Evolutionary conservation across 768 basidiomycete genomes (phyloP), one percentile per base, ranked within the genome.

Genomic region (Tremella mesenterica): DNA sequence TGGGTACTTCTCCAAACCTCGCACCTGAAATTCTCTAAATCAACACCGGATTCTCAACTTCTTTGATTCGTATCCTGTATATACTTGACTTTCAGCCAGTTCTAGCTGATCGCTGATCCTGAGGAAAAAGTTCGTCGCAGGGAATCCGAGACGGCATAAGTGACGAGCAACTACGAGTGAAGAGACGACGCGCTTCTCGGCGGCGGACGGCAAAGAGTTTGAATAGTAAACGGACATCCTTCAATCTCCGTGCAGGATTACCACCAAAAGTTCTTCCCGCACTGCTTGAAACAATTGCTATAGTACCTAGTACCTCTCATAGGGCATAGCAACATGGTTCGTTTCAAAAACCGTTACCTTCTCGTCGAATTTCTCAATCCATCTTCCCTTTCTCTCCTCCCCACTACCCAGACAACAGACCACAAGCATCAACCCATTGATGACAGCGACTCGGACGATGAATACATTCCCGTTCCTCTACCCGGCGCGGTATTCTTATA

Each of bases 291-390:
- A 36, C 34, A 36, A 12, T 18, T 36, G 18, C 18, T 18, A 36
- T 18, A 36, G 12, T 18, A 36, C 34, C 34, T 36, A 36, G 12
- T 18, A 36, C 34, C 34, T 18, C 12, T 12, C 34, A 12, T 36
- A 36, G 34, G 12, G 34, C 34, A 18, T 36, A 46, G 21, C 51
- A 53, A 18, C 26, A 84, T 85, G 83, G 84, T 85, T 66, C 75
- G 84, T 53, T 84, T 85, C 77, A 85, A 85, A 88, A 91, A 90
- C 70, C 81, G 89, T 31, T 90, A 88, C 86, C 73, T 92, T 10
- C 81, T 93, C 28, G 83, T 90, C 50, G 88, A 93, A 72, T 83
- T 92, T 64, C 79, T 91, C 31, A 70, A 80, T 8, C 70, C 74
- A 20, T 53, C 60, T 6, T n/a, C 21, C 23, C 18, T 56, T 10